These are phyloP conservation scores for Paragyromitra xinjiangensis DNA, from an alignment of 495 filamentous ascomycete species.

Conservation along the genomic window DNA sequence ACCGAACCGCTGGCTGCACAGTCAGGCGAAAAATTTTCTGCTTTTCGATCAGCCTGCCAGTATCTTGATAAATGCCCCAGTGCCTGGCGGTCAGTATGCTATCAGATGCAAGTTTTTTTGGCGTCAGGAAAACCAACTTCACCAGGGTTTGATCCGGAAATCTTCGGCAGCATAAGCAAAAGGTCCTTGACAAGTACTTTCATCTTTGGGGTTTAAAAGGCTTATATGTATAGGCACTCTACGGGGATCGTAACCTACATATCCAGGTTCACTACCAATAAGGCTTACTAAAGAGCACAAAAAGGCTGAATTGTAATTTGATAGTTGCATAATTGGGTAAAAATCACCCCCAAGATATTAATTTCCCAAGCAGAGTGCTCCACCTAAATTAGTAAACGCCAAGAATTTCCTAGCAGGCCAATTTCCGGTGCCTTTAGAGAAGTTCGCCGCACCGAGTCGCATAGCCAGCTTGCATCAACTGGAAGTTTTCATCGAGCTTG, in stretches of 20 bases:
- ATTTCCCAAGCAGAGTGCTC: background rate
- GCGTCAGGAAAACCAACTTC: background rate
- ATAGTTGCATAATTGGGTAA: background rate
- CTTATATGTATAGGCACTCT: background rate
- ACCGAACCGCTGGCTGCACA: constrained; percentile 2
- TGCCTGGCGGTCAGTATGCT: background rate
- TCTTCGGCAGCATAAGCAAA: no score
- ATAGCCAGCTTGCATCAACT: no score
- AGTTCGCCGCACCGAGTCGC: no score
- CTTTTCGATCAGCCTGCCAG: background rate
- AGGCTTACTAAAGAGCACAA: background rate
- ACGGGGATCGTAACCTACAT: background rate
- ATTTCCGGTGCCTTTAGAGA: no score
- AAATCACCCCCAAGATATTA: background rate
- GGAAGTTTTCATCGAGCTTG: no score
- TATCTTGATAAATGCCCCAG: background rate
- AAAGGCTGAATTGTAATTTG: background rate
- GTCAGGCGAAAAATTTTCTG: background rate
- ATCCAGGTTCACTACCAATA: background rate
- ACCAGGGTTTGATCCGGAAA: background rate
- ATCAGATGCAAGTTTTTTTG: background rate
- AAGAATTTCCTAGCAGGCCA: no score
- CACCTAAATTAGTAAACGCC: no score
- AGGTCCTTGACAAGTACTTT: background rate
- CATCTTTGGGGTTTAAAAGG: background rate